Evolutionary conservation across 495 filamentous ascomycete species (phyloP), one percentile per base, ranked within the genome.

Genomic region (Pseudoneurospora amorphoporcata): DNA sequence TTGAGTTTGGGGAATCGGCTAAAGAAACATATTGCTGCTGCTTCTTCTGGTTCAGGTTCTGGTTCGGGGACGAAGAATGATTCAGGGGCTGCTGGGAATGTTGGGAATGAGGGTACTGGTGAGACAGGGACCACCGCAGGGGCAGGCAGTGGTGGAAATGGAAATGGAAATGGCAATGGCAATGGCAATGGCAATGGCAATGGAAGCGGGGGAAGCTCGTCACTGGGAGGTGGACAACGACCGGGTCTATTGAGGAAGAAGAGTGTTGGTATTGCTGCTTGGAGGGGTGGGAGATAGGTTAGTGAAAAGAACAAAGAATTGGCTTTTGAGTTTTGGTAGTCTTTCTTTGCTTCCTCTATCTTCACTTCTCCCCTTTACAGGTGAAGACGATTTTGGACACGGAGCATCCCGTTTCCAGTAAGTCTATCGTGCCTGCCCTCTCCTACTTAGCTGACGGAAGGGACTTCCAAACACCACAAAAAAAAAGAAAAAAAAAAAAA

Each of bases 1-100:
- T 75, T 86, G 65, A 86, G 83, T 72, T 72, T 86, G 68, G 83
- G 82, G 8, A 84, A 83, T 68, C 78, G 82, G 79, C 73, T 86
- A 47, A 81, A 81, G 75, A 83, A 80, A 16, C 53, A 61, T 16
- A 61, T 61, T 61, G 53, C 53, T 61, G 47, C 47, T 10, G 10
- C 47, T 58, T 32, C 47, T 58, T 58, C 47, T 58, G 47, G 23
- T 32, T 23, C 45, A 9, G 9, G 8, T 9, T 53, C 45, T 16
- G 23, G 45, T 5, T 12, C 53, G 12, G 23, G 23, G 5, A 5
- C 47, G 4, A 53, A 53, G 45, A n/a, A 8, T 23, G 45, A 53
- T 23, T 23, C 45, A 10, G 19, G 19, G 23, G 5, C 47, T 61
- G 53, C 5, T 32, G 53, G 42, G 4, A 14, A 53, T 23, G 45